Base-by-base conservation (phyloP, 1,284 basidiomycete genomes). In the Ceratobasidium sp. region DNA sequence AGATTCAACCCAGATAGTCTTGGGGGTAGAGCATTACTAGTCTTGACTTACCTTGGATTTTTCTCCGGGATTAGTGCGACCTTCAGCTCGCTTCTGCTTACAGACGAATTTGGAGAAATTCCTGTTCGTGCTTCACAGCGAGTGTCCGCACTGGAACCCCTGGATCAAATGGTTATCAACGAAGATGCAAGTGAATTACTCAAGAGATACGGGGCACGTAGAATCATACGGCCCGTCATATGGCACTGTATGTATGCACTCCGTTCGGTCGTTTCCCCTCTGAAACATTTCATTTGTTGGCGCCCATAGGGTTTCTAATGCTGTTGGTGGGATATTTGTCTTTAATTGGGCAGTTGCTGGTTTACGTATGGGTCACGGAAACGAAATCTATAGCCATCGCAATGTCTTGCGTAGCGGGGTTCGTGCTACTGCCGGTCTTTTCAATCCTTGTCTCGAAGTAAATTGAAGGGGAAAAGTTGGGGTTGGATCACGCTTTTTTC, bases 231-330 rank as follows among this genome's bases (percentile, higher is more conserved):
- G 6, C 63, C 63, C 1, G 46, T 66, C 21, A 66, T 66, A 25
- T 66, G 63, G 63, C 63, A 66, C 49, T 66, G 63, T 66, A 54
- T 25, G 63, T 66, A 28, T 36, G 25, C 25, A 12, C 25, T 30
- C 16, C 16, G 18, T 30, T 54, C 28, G 21, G 21, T 48, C 18
- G 21, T 21, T 2, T 48, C 5, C 11, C 18, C 21, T n/a, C 8
- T n/a, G 21, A 21, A 46, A 18, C 12, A n/a, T 38, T 21, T 16
- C 11, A 7, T 21, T 23, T n/a, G 2, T 63, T n/a, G n/a, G n/a
- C n/a, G 63, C 28, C 18, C 46, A 33, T 21, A 66, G 63, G 63
- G 63, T 38, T 66, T 25, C 6, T 51, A 11, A 66, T 66, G 63
- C n/a, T 66, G 14, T 7, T 66, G 21, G 18, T 30, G 2, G 48